Base-by-base conservation (phyloP, 202 grass and related monocot species). In the Eragrostis tef region DNA sequence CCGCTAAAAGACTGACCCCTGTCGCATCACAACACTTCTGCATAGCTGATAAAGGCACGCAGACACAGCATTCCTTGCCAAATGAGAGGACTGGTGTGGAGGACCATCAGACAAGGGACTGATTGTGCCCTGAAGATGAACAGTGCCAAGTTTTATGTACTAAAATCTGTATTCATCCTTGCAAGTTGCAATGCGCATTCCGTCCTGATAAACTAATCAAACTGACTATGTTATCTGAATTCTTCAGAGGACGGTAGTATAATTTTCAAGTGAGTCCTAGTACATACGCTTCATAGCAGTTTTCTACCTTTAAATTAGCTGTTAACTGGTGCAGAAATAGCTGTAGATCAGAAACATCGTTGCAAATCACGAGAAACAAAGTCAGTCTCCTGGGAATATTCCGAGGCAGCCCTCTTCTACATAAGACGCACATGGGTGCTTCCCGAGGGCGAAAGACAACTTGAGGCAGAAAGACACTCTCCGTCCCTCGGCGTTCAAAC, bases 321-420 rank as follows among this genome's bases (percentile, higher is more conserved):
- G 15, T 36, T 19, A 62, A 47, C 53, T 49, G 42, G 64, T 47
- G 24, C 62, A 70, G 64, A 58, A 58, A 19, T 2, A 60, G 57
- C 59, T 26, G 14, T 42, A 25, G 9, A 36, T 78, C 3, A 45
- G 64, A 70, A 64, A 53, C 15, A 70, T 16, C 43, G 11, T 53
- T 42, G 71, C 53, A 64, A 51, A 47, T 68, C 17, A 7, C 29
- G 50, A 47, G 24, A 77, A 56, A 44, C 12, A 57, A 58, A 34
- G 31, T 45, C 79, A 63, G 17, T 43, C 59, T 67, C 49, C 51
- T 0, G 58, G 61, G 75, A 84, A 88, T 88, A 84, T 88, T 83
- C 74, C 12, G 3, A 68, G 27, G 42, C 44, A 34, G 22, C 13
- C 11, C 25, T 8, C 34, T 59, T 15, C 16, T 59, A 27, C 29